These are phyloP conservation scores for Penicillium angulare DNA, from an alignment of 495 filamentous ascomycete genomes.

Conservation along the genomic window DNA sequence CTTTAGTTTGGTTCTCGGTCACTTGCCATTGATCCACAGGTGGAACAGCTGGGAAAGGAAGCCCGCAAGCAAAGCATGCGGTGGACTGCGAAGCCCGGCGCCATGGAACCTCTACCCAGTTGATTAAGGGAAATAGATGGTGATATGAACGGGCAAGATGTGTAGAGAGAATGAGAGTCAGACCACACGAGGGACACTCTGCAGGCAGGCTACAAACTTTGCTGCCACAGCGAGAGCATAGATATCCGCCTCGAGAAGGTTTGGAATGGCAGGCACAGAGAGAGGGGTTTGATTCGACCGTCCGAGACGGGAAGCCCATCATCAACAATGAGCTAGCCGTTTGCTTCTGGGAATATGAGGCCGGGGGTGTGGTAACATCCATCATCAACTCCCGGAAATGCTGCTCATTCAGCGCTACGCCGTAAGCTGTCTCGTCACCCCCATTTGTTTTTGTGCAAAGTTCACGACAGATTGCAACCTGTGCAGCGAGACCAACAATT, in stretches of 20 bases:
- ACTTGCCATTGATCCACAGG: slow-evolving; percentile 35
- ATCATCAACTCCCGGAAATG: slow-evolving; percentile 89
- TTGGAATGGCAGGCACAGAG: slow-evolving; percentile 91
- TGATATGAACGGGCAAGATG: slow-evolving; percentile 94
- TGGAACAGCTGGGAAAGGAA: slow-evolving; percentile 50
- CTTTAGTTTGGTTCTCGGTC: slow-evolving; percentile 43
- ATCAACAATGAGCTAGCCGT: slow-evolving; percentile 76
- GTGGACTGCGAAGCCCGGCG: slow-evolving; percentile 52
- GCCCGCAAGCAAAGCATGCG: slow-evolving; percentile 51
- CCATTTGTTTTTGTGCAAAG: slow-evolving; percentile 83
- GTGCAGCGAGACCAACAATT: slow-evolving; percentile 85
- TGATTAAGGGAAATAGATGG: slow-evolving; percentile 87
- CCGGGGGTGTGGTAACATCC: slow-evolving; percentile 83
- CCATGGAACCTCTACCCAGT: slow-evolving; percentile 92
- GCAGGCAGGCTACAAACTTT: slow-evolving; percentile 92
- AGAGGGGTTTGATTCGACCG: slow-evolving; percentile 68
- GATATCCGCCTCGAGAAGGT: slow-evolving; percentile 82
- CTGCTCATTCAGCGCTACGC: slow-evolving; percentile 81
- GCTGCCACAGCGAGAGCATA: slow-evolving; percentile 81
- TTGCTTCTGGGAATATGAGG: slow-evolving; percentile 65
- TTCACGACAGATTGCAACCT: slow-evolving; percentile 88
- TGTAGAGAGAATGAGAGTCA: slow-evolving; percentile 95
- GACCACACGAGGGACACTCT: slow-evolving; percentile 84
- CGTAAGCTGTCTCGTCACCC: slow-evolving; percentile 72
- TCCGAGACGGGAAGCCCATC: slow-evolving; percentile 98